These are phyloP conservation scores for Thelonectria olida DNA, from an alignment of 2,329 filamentous ascomycete species.

Conservation along the genomic window DNA sequence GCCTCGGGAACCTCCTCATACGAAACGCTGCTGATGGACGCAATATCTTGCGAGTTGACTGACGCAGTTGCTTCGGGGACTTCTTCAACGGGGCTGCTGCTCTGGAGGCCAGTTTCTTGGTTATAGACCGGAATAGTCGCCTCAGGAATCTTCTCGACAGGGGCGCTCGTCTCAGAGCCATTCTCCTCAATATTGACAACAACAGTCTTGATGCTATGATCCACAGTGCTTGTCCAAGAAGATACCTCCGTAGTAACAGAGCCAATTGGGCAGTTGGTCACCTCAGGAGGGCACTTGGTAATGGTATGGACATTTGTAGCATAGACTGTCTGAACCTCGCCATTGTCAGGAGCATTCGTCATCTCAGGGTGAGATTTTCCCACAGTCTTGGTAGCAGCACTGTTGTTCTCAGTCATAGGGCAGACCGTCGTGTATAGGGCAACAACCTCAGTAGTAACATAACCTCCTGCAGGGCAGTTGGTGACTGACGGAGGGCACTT, in stretches of 20 bases:
- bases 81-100: conserved; percentile 16
- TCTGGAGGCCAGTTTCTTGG: background rate
- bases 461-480: conserved; percentile 48
- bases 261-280: conserved; percentile 58
- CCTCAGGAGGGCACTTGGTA: conserved; percentile 61
- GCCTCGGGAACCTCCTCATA: conserved; percentile 1
- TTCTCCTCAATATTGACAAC: conserved; percentile 14
- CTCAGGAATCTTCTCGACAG: conserved; percentile 23
- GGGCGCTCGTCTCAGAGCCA: background rate
- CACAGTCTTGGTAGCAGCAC: conserved; percentile 23
- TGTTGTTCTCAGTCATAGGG: conserved; percentile 40
- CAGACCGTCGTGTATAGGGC: conserved; percentile 57
- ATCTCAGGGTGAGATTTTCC: conserved; percentile 17
- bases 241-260: conserved; percentile 44
- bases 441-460: conserved; percentile 52
- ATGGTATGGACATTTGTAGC: conserved; percentile 62
- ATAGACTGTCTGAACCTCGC: conserved; percentile 55
- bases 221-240: conserved; percentile 31
- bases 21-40: background rate
- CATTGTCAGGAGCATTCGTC: conserved; percentile 24
- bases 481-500: conserved; percentile 58
- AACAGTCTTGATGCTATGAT: conserved; percentile 29
- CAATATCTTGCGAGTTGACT: background rate
- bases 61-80: conserved; percentile 10
- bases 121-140: background rate